These are phyloP conservation scores for Exophiala phaeomuriformis DNA, from an alignment of 2,329 filamentous ascomycete genomes.

Conservation along the genomic window DNA sequence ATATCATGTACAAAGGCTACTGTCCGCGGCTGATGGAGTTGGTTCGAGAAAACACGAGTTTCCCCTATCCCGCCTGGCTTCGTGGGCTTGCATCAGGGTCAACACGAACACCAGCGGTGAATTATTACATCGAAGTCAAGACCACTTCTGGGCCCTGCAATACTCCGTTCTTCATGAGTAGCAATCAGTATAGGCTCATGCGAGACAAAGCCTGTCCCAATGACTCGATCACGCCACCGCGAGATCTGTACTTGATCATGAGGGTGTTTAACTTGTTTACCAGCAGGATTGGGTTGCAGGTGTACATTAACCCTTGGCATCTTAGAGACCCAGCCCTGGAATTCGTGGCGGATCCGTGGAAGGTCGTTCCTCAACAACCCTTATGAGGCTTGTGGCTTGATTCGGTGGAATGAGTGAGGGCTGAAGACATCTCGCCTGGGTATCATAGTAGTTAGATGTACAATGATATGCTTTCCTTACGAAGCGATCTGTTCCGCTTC, in stretches of 20 bases:
- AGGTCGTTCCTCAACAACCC: slow-evolving; percentile 6
- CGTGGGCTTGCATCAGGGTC: background rate
- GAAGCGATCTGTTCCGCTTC: too few relatives aligned
- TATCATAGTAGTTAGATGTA: too few relatives aligned
- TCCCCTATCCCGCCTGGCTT: slow-evolving; percentile 7
- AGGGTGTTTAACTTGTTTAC: slow-evolving; percentile 18
- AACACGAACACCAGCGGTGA: background rate
- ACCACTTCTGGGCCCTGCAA: slow-evolving; percentile 16
- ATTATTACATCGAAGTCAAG: slow-evolving; percentile 20
- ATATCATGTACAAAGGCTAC: slow-evolving; percentile 16
- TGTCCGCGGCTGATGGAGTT: slow-evolving; percentile 6
- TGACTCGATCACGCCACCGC: slow-evolving; percentile 4
- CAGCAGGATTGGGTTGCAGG: slow-evolving; percentile 10
- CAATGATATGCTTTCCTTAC: too few relatives aligned
- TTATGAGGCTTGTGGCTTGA: background rate
- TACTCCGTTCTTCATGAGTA: slow-evolving; percentile 19
- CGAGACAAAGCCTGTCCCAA: slow-evolving; percentile 3
- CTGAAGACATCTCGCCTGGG: too few relatives aligned
- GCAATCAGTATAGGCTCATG: slow-evolving; percentile 16
- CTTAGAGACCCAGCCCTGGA: slow-evolving; percentile 10
- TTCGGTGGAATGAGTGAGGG: too few relatives aligned
- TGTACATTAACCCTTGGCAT: slow-evolving; percentile 17
- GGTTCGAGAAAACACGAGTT: slow-evolving; percentile 9
- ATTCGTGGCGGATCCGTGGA: slow-evolving; percentile 18
- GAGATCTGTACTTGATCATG: slow-evolving; percentile 9